These are phyloP conservation scores for Antitrichia curtipendula DNA, from an alignment of 225 moss, liverwort and hornwort genomes.

Conservation along the genomic window DNA sequence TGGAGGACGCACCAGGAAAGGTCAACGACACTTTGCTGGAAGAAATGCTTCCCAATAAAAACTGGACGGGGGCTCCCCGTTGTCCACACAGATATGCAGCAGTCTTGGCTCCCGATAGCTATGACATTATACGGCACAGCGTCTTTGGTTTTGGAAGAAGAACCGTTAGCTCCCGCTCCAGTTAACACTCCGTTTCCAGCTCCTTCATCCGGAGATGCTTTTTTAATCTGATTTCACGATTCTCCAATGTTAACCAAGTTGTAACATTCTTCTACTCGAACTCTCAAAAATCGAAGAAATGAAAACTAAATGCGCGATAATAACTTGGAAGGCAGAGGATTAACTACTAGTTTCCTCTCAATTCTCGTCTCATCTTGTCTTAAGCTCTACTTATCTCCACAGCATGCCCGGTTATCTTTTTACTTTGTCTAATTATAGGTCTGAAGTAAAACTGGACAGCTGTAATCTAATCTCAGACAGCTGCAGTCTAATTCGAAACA, in stretches of 20 bases:
- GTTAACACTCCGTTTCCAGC: slow-evolving; percentile 26
- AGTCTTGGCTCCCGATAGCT: slow-evolving; percentile 97
- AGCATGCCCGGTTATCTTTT: neutral
- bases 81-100: slow-evolving; percentile 95
- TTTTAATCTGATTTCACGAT: slow-evolving; percentile 13
- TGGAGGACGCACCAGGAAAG: slow-evolving; percentile 59
- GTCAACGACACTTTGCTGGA: slow-evolving; percentile 90
- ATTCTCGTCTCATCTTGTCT: neutral
- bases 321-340: neutral
- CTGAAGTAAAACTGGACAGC: neutral
- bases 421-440: neutral
- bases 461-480: neutral
- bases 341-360: neutral
- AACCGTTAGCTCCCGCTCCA: slow-evolving; percentile 23
- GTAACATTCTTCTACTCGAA: neutral
- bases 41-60: slow-evolving; percentile 96
- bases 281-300: neutral
- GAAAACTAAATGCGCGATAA: neutral
- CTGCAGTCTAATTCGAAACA: neutral
- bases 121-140: slow-evolving; percentile 79
- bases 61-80: slow-evolving; percentile 94
- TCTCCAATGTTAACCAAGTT: neutral
- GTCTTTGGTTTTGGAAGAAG: slow-evolving; percentile 39
- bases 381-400: neutral
- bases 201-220: neutral